A percentile compares a stretch with the other conserved stretches of the same genome.
phyloP scores from a whole-genome alignment of 1,139 yeast species.

The Blastobotrys malaysiensis region DNA sequence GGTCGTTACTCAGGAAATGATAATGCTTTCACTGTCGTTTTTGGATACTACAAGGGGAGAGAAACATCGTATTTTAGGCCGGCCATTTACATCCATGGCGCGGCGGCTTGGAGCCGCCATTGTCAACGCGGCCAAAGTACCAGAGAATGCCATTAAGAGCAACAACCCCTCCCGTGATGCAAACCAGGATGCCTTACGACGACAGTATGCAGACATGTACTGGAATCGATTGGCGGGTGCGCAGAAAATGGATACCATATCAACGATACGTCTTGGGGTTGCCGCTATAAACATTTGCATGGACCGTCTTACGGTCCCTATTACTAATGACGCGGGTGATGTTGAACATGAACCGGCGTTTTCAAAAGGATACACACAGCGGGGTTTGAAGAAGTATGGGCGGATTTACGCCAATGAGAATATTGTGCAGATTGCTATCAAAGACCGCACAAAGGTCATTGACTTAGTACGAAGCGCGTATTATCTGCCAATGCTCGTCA shows the following conservation, averaged over 20 bases:
- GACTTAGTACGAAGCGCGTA: constrained; percentile 55
- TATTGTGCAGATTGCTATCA: constrained; percentile 47
- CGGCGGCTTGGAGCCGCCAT: background rate
- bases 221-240: constrained; percentile 23
- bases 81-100: background rate
- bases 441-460: background rate
- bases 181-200: constrained; percentile 39
- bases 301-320: background rate
- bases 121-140: background rate
- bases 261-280: background rate
- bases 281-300: background rate
- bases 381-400: constrained; percentile 67
- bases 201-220: constrained; percentile 34
- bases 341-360: constrained; percentile 64
- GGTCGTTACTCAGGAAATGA: background rate
- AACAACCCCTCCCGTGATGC: background rate
- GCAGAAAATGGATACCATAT: background rate
- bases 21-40: background rate
- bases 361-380: constrained; percentile 69
- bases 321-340: constrained; percentile 36
- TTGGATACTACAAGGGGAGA: background rate
- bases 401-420: constrained; percentile 65
- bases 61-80: background rate
- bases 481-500: constrained; percentile 79
- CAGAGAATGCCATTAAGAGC: background rate